phyloP scores from a whole-genome alignment of 331 rosid genomes.

The Quercus phellos region DNA sequence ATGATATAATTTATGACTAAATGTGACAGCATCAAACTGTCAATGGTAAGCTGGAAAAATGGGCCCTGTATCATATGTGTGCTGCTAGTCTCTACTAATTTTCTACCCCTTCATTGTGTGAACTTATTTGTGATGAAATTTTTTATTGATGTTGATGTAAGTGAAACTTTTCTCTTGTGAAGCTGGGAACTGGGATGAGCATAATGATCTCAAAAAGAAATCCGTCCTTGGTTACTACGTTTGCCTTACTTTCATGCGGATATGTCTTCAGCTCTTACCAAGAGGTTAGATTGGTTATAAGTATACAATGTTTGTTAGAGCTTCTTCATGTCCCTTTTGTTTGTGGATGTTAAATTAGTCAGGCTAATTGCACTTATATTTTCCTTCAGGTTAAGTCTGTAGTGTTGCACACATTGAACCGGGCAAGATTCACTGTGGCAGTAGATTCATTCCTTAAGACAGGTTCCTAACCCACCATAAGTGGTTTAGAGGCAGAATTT shows the following conservation, averaged over 20 bases:
- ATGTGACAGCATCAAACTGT: too few relatives aligned
- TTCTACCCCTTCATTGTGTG: too few relatives aligned
- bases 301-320: not conserved
- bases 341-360: conserved; percentile 18
- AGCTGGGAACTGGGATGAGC: conserved; percentile 98
- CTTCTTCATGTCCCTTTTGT: conserved; percentile 16
- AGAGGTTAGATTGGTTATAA: conserved; percentile 63
- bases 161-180: conserved; percentile 32
- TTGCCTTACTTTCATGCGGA: conserved; percentile 90
- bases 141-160: conserved; percentile 19
- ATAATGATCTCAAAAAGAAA: conserved; percentile 71
- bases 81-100: too few relatives aligned
- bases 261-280: conserved; percentile 79
- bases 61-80: too few relatives aligned
- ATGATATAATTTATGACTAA: too few relatives aligned
- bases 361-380: conserved; percentile 11
- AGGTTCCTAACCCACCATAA: conserved; percentile 41
- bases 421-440: conserved; percentile 88
- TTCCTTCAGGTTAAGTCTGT: conserved; percentile 75
- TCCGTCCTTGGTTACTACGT: conserved; percentile 79
- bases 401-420: conserved; percentile 88
- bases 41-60: too few relatives aligned
- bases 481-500: conserved; percentile 16
- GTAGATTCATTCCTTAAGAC: conserved; percentile 84
- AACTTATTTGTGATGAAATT: not conserved